Evolutionary conservation across 495 filamentous ascomycete species (phyloP).

Genomic region (Penicillium lagena): DNA sequence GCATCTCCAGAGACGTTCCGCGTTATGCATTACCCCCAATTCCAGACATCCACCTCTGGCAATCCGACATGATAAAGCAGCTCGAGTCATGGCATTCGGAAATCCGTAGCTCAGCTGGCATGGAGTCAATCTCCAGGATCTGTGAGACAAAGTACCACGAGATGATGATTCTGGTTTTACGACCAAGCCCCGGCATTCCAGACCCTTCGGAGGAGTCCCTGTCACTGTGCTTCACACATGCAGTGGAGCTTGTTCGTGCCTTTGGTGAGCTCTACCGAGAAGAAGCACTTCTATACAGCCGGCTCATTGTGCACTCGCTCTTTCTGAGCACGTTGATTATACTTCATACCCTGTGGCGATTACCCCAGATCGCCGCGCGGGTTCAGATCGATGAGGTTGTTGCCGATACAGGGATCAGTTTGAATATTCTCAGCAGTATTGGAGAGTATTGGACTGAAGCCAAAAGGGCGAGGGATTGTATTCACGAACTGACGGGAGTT

Average conservation of each 20-base stretch:
- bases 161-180: constrained; percentile 34
- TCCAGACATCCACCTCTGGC: constrained; percentile 32
- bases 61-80: constrained; percentile 27
- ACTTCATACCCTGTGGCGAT: constrained; percentile 35
- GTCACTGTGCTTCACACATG: constrained; percentile 29
- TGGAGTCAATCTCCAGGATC: constrained; percentile 14
- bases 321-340: constrained; percentile 36
- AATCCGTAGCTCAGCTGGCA: constrained; percentile 16
- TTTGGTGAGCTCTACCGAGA: constrained; percentile 29
- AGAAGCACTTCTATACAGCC: constrained; percentile 30
- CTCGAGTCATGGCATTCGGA: constrained; percentile 25
- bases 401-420: constrained; percentile 25
- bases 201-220: constrained; percentile 30
- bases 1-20: constrained; percentile 30
- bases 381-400: constrained; percentile 34
- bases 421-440: constrained; percentile 39
- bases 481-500: constrained; percentile 31
- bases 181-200: constrained; percentile 36
- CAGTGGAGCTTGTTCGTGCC: constrained; percentile 23
- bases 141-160: constrained; percentile 37
- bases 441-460: constrained; percentile 42
- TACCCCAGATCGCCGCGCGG: constrained; percentile 25
- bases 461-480: constrained; percentile 34
- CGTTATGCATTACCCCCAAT: constrained; percentile 34
- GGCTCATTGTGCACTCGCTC: constrained; percentile 34